Evolutionary conservation across 106 monocot genomes (phyloP).

Genomic region (Hemerocallis citrina): DNA sequence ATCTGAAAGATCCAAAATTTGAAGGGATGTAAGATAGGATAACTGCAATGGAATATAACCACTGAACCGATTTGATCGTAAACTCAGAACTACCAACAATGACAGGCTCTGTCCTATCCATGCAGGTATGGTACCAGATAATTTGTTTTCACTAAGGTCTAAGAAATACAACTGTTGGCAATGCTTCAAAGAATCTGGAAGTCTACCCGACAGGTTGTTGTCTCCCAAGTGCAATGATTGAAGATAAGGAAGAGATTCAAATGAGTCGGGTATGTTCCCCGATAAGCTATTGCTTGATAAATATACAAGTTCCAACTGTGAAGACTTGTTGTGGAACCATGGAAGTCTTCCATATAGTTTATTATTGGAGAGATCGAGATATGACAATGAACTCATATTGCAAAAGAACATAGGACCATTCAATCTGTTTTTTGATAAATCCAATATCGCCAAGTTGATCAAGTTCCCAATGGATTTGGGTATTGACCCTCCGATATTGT

Average conservation of each 20-base stretch:
- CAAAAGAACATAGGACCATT: not conserved
- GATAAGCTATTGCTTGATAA: slow-evolving; percentile 7
- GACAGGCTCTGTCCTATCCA: not conserved
- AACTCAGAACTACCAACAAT: not conserved
- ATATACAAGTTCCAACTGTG: not conserved
- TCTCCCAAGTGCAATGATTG: slow-evolving; percentile 3
- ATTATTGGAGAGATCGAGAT: slow-evolving; percentile 6
- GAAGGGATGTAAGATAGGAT: slow-evolving; percentile 5
- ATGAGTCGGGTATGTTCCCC: not conserved
- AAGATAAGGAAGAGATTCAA: not conserved
- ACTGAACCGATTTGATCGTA: slow-evolving; percentile 7
- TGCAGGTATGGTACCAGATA: not conserved
- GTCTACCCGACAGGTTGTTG: not conserved
- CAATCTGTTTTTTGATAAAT: not conserved
- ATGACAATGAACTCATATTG: not conserved
- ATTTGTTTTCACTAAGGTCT: slow-evolving; percentile 7
- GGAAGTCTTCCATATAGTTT: not conserved
- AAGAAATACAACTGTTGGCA: not conserved
- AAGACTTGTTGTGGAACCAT: not conserved
- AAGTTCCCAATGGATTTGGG: not conserved
- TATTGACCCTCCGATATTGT: not conserved
- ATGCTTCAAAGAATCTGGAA: slow-evolving; percentile 2
- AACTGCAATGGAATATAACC: slow-evolving; percentile 1
- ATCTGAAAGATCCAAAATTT: slow-evolving; percentile 8
- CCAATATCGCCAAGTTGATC: not conserved